Evolutionary conservation across 345 rosid species (phyloP).

Genomic region (Eucalyptus tenuipes): DNA sequence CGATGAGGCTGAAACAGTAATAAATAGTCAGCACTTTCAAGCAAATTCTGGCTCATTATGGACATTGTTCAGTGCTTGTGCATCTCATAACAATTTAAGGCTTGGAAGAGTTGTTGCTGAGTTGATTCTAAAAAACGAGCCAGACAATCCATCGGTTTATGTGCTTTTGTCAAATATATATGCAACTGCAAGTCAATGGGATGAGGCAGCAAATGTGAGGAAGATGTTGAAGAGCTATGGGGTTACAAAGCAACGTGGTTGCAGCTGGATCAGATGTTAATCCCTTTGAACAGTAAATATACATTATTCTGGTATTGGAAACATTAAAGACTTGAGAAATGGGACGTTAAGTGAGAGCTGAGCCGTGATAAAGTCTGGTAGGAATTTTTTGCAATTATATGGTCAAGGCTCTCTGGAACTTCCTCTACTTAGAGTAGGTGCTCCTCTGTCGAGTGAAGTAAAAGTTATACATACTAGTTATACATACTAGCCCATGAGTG

Average conservation of each 20-base stretch:
- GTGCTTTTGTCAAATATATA: slow-evolving; percentile 62
- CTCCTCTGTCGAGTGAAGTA: background rate
- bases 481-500: background rate
- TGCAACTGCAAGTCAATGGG: slow-evolving; percentile 72
- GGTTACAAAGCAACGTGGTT: slow-evolving; percentile 42
- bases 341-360: background rate
- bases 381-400: background rate
- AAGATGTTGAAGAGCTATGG: slow-evolving; percentile 22
- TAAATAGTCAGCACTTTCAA: slow-evolving; percentile 14
- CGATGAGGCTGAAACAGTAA: slow-evolving; percentile 40
- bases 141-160: slow-evolving; percentile 35
- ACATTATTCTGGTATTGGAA: background rate
- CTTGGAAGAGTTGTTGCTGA: slow-evolving; percentile 43
- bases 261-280: slow-evolving; percentile 46
- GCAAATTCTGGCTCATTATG: slow-evolving; percentile 31
- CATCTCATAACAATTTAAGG: slow-evolving; percentile 53
- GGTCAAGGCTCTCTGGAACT: background rate
- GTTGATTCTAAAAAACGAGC: slow-evolving; percentile 42
- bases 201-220: slow-evolving; percentile 55
- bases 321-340: background rate
- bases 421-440: background rate
- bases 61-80: slow-evolving; percentile 73
- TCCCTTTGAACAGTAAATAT: background rate
- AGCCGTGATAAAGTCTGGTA: background rate
- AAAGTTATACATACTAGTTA: background rate